Evolutionary conservation across 2,329 filamentous ascomycete genomes (phyloP), one percentile per base, ranked within the genome.

Genomic region (Karstenula rhodostoma): DNA sequence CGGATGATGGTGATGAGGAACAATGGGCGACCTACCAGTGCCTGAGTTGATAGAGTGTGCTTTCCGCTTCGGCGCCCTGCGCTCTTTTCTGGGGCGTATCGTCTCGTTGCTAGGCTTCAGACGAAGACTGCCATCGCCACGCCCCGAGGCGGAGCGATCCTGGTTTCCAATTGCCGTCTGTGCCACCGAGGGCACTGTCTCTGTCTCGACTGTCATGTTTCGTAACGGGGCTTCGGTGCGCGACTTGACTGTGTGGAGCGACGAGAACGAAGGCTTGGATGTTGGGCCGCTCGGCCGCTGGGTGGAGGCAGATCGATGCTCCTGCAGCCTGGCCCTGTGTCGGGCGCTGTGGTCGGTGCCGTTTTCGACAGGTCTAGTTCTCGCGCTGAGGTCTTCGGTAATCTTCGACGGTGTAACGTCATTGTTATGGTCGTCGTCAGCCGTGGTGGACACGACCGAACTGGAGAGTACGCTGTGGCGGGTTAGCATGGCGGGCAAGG

Each of bases 131-230:
- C 91, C 89, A 46, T 90, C 89, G 59, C 87, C 87, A 19, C 86
- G 84, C 22, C 88, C 88, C n/a, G 85, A 78, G 17, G 72, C 80
- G 23, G 82, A 80, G 61, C 87, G 81, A 62, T 89, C 87, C 47
- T 83, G 82, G 37, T 82, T 78, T 27, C 87, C 87, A 35, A 90
- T 89, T 29, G 97, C 83, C 10, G 90, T 88, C 73, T 96, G 94
- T 12, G 94, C 93, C 57, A 97, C 91, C 3, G 94, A 96, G 46
- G 88, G 90, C 40, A 99, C 95, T 0, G 94, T 96, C 78, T 99
- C 95, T 0, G 95, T 97, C 81, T 99, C 95, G 15, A 98, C 94
- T 10, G 93, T 98, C 93, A 99, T 97, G 70, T 92, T 95, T 73
- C 90, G 89, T 59, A 89, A 86, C 37, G 91, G 90, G n/a, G 88